Base-by-base conservation (phyloP, 2,329 filamentous ascomycete genomes). In the Lachnum nothofagi region DNA sequence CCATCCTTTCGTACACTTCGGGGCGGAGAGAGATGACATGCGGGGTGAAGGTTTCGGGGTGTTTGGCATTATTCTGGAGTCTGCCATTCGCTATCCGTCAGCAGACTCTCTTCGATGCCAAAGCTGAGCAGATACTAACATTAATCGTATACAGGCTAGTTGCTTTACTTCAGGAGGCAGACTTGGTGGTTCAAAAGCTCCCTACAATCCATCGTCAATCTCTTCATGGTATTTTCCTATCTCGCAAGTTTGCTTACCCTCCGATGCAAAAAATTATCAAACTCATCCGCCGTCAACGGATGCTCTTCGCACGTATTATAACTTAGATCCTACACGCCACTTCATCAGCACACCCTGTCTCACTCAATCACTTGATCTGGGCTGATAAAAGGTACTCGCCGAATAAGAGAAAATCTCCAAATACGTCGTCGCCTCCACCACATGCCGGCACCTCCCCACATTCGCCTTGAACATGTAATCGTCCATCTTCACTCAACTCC, bases 21-120 rank as follows among this genome's bases (percentile, higher is more conserved):
- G 70, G 70, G 1, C 69, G 66, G 24, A 83, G 62, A 17, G 78
- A 80, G 49, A 84, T 73, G 53, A 76, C 68, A 52, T 73, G 69
- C 14, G 78, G 72, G 19, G 71, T 67, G 55, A 84, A 84, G 0
- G 80, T 83, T 42, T 83, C 75, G 12, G 72, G 70, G 42, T 83
- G 67, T 47, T 72, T 67, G 39, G 78, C 79, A 56, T 79, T 56
- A 38, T 52, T 37, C 24, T 62, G 60, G 25, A 62, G 47, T 23
- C 60, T 56, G 34, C 17, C n/a, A 37, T 16, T 33, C 23, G 19
- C 12, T 12, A 24, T 2, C 8, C 12, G 20, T 17, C 14, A 31
- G 39, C 27, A 46, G 37, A 16, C 19, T 20, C 20, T 41, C 20
- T 24, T 27, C 12, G 23, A 41, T 7, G 38, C 10, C 10, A n/a